Base-by-base conservation (phyloP, 345 rosid genomes). In the Bruguiera sexangula region DNA sequence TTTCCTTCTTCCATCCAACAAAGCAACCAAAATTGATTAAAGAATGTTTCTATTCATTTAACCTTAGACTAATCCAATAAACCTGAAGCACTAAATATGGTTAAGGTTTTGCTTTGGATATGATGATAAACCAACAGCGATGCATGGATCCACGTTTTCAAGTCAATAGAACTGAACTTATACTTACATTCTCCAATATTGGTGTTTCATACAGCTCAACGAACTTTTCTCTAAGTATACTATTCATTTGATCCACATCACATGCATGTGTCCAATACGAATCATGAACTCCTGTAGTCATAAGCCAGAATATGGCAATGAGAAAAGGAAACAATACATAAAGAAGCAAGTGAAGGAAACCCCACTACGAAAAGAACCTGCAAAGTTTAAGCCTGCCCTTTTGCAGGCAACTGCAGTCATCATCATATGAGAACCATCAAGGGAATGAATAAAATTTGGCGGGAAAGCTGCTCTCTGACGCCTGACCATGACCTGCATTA, bases 181-280 rank as follows among this genome's bases (percentile, higher is more conserved):
- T 19, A 73, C 89, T 84, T 89, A 96, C 99, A 80, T 89, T 87
- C 80, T 96, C 98, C 74, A 96, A 74, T 69, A 96, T 88, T 13
- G 98, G 96, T 67, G 72, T 84, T 55, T 90, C 91, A 64, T 96
- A 90, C 53, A 96, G 97, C 71, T 92, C 91, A 60, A 96, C 90
- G 55, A 96, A 96, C 71, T 96, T 92, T 83, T 96, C 91, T 65
- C 99, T 77, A 66, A 96, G 78, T 80, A 90, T 90, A 77, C 46
- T 76, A 83, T 92, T 96, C 87, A 96, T 71, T 81, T 68, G 76
- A 75, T 96, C 97, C 74, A 92, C 97, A 58, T 96, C 90, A 75
- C 98, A 85, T n/a, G 98, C 99, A 82, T 96, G 99, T 1, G 98
- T 96, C 99, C 99, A 96, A 60, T 85, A 95, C 10, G 99, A 95